A percentile compares a stretch with the other conserved stretches of the same genome.
Conservation (phyloP, 2,329 filamentous ascomycete genomes). For the Pseudogymnoascus sp. region DNA sequence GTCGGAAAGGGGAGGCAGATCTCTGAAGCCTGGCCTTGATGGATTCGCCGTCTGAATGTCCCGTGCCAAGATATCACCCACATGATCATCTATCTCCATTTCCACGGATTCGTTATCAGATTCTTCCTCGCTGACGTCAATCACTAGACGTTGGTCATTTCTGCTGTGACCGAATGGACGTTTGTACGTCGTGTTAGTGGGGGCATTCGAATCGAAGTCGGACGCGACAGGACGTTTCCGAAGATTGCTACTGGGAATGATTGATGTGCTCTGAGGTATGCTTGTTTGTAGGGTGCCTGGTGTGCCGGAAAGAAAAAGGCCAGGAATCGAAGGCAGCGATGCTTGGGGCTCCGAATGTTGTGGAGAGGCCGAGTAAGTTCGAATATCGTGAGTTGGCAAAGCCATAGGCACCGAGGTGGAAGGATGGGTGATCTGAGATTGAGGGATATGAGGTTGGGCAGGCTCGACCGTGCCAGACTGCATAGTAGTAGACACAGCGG, state of each 20-base stretch:
- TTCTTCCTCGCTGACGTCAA: conserved; percentile 71
- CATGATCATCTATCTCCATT: conserved; percentile 53
- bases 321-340: conserved; percentile 28
- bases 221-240: conserved; percentile 58
- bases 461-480: background rate
- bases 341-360: conserved; percentile 11
- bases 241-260: conserved; percentile 2
- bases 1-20: conserved; percentile 38
- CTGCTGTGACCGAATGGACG: conserved; percentile 54
- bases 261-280: conserved; percentile 5
- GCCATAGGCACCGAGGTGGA: background rate
- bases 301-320: conserved; percentile 28
- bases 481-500: background rate
- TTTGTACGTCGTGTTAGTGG: conserved; percentile 31
- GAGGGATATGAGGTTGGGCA: background rate
- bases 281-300: background rate
- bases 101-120: conserved; percentile 54
- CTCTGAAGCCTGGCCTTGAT: conserved; percentile 28
- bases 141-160: conserved; percentile 59
- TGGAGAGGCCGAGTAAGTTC: background rate
- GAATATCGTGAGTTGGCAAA: background rate
- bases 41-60: conserved; percentile 28
- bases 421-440: background rate
- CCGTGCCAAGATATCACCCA: conserved; percentile 33
- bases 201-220: conserved; percentile 55